Base-by-base conservation (phyloP, 495 filamentous ascomycete genomes). In the Schizothecium vesticola region DNA sequence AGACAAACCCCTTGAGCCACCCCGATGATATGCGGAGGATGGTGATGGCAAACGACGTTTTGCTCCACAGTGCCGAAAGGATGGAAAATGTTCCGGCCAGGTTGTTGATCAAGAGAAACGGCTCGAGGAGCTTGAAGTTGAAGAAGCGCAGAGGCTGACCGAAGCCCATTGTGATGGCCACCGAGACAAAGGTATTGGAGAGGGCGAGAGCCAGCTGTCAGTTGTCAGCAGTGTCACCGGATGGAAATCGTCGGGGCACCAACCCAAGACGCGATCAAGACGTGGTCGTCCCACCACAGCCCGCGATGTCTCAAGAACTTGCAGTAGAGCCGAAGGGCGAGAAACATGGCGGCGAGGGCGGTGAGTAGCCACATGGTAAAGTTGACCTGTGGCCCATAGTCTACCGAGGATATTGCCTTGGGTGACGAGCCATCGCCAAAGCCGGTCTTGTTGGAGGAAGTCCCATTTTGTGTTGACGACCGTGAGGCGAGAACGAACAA, bases 121-220 rank as follows among this genome's bases (percentile, higher is more conserved):
- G 59, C 6, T 74, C 59, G 23, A 77, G 68, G 21, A 71, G 68
- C 8, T 65, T 36, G 16, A 68, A 66, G 56, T 72, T 66, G 70
- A 79, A 71, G 33, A 75, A 70, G 10, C 60, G 68, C 1, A 74
- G 63, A 9, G 73, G 74, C 16, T 72, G 67, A 1, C 72, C 73
- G 43, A 77, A 78, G 19, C 77, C 77, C 4, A 73, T 56, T 19
- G 67, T 77, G n/a, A 78, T 65, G 3, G 64, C 59, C 24, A 77
- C 72, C 11, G 86, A 85, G 67, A 97, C 87, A 73, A 97, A 96
- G 4, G 84, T 85, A 76, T 96, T 92, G 3, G 76, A 75, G 10
- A 75, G 36, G 16, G 72, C 66, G n/a, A 74, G 63, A 12, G 70
- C 67, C n/a, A 74, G 56, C 72, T 74, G 61, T 2, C 4, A 7